Evolutionary conservation across 148 eudicot genomes (phyloP), one percentile per base, ranked within the genome.

Genomic region (Amaranthus cruentus): DNA sequence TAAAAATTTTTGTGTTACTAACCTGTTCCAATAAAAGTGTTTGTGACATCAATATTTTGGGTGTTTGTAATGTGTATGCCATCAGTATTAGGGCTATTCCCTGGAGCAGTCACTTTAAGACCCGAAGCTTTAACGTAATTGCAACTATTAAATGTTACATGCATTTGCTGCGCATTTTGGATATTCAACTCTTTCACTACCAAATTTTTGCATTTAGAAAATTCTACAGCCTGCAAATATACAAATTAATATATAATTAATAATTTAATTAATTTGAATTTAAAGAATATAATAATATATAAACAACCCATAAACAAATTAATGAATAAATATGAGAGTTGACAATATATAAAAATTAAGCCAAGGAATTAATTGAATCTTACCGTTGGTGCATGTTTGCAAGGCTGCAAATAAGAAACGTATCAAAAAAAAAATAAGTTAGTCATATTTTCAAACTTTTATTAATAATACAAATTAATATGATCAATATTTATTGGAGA

Each of bases 321-420:
- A 28, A 28, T 28, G 2, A 28, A 28, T 28, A 28, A 28, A 28
- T 28, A 28, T 28, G 38, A 28, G 38, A 28, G 38, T 28, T 28
- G 38, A 28, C 38, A 28, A 28, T 28, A 28, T 28, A 28, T 28
- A 28, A 0, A 28, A 28, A 28, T 28, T 28, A 28, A 28, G 38
- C 38, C 38, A 28, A 28, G 38, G 38, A 28, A 28, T 28, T 28
- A 28, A 28, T 28, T 28, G 38, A 6, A 52, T 68, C 77, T 14
- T 88, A 90, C 96, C 77, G 93, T 93, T 69, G 98, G 96, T 11
- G 98, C 98, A 10, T 78, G 46, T 72, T 75, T 88, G 90, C 98
- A 93, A 52, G 87, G 86, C 98, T 93, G 91, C 82, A 83, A 73
- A 70, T 46, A 1, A 71, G 15, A 13, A 12, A 52, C 70, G 42